Conservation (phyloP, 2,329 filamentous ascomycete genomes). For the Talaromyces sp. region DNA sequence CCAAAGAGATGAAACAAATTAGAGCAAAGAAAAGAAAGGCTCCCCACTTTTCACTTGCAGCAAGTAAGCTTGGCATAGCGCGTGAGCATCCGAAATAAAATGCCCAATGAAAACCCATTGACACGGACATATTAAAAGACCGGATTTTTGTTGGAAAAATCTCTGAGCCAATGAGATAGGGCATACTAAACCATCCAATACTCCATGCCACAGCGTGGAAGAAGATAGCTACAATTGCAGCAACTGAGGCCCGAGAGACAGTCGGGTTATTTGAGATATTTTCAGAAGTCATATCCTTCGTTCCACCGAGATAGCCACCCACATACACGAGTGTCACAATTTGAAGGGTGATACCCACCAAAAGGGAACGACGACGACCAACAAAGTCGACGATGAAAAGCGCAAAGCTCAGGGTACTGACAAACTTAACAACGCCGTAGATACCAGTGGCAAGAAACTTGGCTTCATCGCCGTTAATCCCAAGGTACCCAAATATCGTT, state of each 20-base stretch:
- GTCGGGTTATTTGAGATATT: conserved; percentile 24
- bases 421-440: conserved; percentile 50
- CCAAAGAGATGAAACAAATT: conserved; percentile 22
- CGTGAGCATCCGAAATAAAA: conserved; percentile 40
- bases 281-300: conserved; percentile 10
- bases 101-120: conserved; percentile 48
- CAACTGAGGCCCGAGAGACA: conserved; percentile 36
- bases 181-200: conserved; percentile 43
- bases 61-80: conserved; percentile 26
- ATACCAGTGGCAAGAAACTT: conserved; percentile 47
- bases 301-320: conserved; percentile 44
- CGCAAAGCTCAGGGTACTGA: conserved; percentile 44
- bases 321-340: conserved; percentile 48
- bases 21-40: conserved; percentile 25
- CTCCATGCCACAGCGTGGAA: conserved; percentile 52
- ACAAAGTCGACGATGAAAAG: conserved; percentile 52
- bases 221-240: conserved; percentile 49
- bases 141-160: conserved; percentile 52
- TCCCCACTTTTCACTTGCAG: conserved; percentile 25
- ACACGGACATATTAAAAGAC: conserved; percentile 47
- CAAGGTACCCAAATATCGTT: conserved; percentile 31
- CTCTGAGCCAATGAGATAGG: conserved; percentile 51
- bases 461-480: conserved; percentile 24
- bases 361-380: conserved; percentile 42
- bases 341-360: conserved; percentile 42